A percentile compares a stretch with the other conserved stretches of the same genome.
Evolutionary conservation across 495 filamentous ascomycete genomes (phyloP).

Genomic region (Daldinia grandis): DNA sequence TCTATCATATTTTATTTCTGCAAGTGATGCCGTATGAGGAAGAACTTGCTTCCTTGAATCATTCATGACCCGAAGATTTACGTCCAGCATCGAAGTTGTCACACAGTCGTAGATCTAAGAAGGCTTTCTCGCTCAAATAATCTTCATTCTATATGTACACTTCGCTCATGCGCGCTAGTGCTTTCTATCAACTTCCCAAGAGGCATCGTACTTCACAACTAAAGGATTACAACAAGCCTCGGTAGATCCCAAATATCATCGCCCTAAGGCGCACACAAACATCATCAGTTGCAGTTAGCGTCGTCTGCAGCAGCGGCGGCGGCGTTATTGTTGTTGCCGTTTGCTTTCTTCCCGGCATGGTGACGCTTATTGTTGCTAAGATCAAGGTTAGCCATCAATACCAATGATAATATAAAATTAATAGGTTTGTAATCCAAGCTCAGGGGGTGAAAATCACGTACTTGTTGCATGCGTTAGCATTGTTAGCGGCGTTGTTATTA

Average conservation of each 20-base stretch:
- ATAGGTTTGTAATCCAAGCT: neutral
- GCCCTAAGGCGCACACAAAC: neutral
- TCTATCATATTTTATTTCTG: neutral
- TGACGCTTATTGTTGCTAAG: constrained; percentile 40
- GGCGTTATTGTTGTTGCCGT: constrained; percentile 19
- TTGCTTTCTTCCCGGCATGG: constrained; percentile 36
- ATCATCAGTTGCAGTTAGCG: constrained; percentile 28
- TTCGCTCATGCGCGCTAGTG: constrained; percentile 19
- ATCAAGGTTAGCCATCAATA: constrained; percentile 10
- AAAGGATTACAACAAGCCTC: constrained; percentile 1
- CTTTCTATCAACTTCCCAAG: constrained; percentile 20
- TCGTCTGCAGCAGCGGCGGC: constrained; percentile 9
- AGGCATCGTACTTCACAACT: neutral
- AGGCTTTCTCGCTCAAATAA: constrained; percentile 14
- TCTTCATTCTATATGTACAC: constrained; percentile 36
- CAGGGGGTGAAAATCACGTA: neutral
- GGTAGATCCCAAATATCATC: neutral
- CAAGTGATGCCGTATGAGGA: too few species aligned
- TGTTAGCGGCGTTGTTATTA: constrained; percentile 11
- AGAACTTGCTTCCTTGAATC: too few species aligned
- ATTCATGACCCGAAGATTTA: neutral
- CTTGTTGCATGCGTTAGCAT: constrained; percentile 14
- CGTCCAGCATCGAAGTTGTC: neutral
- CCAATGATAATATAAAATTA: neutral
- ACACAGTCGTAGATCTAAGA: neutral